Conservation (phyloP, 225 moss, liverwort and hornwort species). For the Straminergon stramineum region DNA sequence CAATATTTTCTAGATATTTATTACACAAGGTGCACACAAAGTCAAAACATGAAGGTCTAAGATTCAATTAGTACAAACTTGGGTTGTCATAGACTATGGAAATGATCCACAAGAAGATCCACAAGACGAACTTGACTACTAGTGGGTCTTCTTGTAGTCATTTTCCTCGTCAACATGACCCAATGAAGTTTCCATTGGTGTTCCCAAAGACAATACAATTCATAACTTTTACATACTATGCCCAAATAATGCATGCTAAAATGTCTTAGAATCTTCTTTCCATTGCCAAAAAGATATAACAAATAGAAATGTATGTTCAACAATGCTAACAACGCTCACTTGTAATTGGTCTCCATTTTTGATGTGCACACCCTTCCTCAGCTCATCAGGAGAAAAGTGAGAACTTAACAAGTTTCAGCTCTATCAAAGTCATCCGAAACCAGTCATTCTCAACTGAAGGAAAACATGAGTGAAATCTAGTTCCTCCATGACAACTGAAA, state of each 20-base stretch:
- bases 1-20: neutral
- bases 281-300: neutral
- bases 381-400: neutral
- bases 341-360: neutral
- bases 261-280: neutral
- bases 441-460: neutral
- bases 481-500: neutral
- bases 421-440: neutral
- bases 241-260: neutral
- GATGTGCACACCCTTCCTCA: neutral
- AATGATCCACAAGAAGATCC: neutral
- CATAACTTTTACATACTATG: neutral
- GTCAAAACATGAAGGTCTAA: neutral
- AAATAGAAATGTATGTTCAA: neutral
- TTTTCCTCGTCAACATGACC: neutral
- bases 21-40: no score
- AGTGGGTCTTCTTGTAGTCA: neutral
- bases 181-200: no score
- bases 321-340: neutral
- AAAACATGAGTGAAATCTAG: neutral
- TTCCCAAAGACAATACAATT: neutral
- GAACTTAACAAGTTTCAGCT: neutral
- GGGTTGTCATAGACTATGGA: rapidly evolving
- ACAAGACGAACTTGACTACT: neutral
- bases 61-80: neutral